A percentile compares a stretch with the other conserved stretches of the same genome.
These are phyloP conservation scores for Galerina sulciceps DNA, from an alignment of 768 basidiomycete genomes.

Conservation along the genomic window DNA sequence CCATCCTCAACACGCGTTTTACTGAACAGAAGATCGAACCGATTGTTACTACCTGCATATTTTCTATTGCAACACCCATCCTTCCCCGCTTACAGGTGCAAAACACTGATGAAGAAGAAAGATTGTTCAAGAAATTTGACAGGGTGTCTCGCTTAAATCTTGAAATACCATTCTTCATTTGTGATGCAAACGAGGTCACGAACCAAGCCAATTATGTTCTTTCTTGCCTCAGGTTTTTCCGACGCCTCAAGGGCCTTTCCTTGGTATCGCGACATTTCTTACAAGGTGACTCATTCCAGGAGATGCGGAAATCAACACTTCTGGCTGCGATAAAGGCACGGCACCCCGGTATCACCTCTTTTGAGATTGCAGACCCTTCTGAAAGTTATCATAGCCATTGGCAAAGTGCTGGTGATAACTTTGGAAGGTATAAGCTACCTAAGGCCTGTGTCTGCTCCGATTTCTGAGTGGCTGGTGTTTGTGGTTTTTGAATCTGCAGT, in stretches of 20 bases:
- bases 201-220: too few species aligned
- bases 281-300: background rate
- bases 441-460: too few species aligned
- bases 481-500: too few species aligned
- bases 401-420: slow-evolving; percentile 11
- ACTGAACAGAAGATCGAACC: background rate
- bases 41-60: slow-evolving; percentile 5
- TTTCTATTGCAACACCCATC: too few species aligned
- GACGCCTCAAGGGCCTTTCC: too few species aligned
- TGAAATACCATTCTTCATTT: too few species aligned
- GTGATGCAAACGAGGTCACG: too few species aligned
- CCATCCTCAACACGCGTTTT: background rate
- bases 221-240: too few species aligned
- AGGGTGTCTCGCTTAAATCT: background rate
- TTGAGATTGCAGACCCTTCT: slow-evolving; percentile 7
- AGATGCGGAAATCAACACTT: background rate
- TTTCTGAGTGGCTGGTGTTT: too few species aligned
- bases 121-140: background rate
- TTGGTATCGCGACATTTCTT: background rate
- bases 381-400: slow-evolving; percentile 15
- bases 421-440: background rate
- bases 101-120: background rate
- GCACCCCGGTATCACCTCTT: background rate
- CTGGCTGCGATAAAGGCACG: slow-evolving; percentile 4
- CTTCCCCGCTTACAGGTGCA: background rate